Percentiles rank a stretch among this genome's conserved stretches.
phyloP scores from a whole-genome alignment of 352 stramenopile genomes.

The Saprolegnia diclina region DNA sequence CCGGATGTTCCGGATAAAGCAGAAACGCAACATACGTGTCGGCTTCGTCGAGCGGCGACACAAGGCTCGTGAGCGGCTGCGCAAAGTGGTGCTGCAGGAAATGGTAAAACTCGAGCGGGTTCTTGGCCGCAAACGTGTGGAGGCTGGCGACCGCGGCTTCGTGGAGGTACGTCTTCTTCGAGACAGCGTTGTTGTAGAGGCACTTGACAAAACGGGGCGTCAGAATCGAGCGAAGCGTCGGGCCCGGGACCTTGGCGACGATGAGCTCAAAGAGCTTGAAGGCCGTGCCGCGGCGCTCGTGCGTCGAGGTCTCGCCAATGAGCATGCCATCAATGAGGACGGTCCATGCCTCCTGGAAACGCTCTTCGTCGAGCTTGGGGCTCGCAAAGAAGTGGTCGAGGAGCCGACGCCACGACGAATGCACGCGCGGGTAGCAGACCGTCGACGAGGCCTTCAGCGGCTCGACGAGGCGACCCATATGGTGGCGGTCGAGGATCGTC shows the following conservation, averaged over 20 bases:
- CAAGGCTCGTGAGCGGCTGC: slow-evolving; percentile 49
- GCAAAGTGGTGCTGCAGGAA: slow-evolving; percentile 70
- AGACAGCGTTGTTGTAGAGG: slow-evolving; percentile 73
- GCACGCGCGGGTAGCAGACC: slow-evolving; percentile 64
- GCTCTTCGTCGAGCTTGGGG: slow-evolving; percentile 44
- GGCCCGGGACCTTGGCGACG: slow-evolving; percentile 41
- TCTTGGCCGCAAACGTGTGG: slow-evolving; percentile 45
- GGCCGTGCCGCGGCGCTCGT: slow-evolving; percentile 70
- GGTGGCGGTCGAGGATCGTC: slow-evolving; percentile 49
- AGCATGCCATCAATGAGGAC: slow-evolving; percentile 79
- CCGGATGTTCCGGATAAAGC: too few species aligned
- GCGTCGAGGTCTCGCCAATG: slow-evolving; percentile 45
- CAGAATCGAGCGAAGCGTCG: slow-evolving; percentile 53
- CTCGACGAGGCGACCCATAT: slow-evolving; percentile 53
- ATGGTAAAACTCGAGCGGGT: slow-evolving; percentile 56
- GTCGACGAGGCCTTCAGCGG: slow-evolving; percentile 60
- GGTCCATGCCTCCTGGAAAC: slow-evolving; percentile 72
- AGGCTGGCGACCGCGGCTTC: slow-evolving; percentile 65
- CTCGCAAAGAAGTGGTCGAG: slow-evolving; percentile 67
- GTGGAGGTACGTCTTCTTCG: slow-evolving; percentile 79
- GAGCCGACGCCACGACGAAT: slow-evolving; percentile 70
- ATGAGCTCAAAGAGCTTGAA: slow-evolving; percentile 82
- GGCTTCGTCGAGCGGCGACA: slow-evolving; percentile 32
- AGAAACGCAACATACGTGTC: slow-evolving; percentile 30
- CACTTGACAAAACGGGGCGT: slow-evolving; percentile 77